Conservation (phyloP, 164 flowering plant species). For the Piper longum region DNA sequence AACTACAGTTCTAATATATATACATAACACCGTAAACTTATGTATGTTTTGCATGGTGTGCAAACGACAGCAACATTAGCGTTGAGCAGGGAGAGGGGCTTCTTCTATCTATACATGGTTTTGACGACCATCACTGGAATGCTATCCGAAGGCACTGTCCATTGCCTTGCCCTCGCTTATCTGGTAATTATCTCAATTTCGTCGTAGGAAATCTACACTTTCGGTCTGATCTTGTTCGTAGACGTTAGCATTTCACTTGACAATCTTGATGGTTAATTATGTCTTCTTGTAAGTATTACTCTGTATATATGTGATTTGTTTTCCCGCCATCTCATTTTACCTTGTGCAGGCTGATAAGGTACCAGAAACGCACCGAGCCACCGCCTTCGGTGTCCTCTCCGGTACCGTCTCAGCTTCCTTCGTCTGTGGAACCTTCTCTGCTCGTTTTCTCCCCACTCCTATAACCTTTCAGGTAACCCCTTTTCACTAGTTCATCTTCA, state of each 20-base stretch:
- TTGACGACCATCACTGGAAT: slow-evolving; percentile 52
- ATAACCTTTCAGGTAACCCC: slow-evolving; percentile 50
- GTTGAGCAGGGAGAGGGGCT: slow-evolving; percentile 45
- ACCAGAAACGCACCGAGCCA: slow-evolving; percentile 38
- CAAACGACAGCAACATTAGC: slow-evolving; percentile 52
- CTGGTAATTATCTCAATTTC: slow-evolving; percentile 31
- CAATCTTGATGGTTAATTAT: too few relatives aligned
- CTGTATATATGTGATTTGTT: too few relatives aligned
- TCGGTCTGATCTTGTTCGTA: too few relatives aligned
- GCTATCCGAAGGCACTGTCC: slow-evolving; percentile 50
- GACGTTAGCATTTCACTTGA: too few relatives aligned
- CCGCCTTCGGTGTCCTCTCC: slow-evolving; percentile 68
- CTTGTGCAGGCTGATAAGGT: slow-evolving; percentile 53
- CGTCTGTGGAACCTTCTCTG: slow-evolving; percentile 51
- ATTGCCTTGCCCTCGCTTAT: slow-evolving; percentile 76
- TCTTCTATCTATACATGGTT: slow-evolving; percentile 42
- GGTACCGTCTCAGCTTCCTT: slow-evolving; percentile 58
- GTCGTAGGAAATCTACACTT: too few relatives aligned
- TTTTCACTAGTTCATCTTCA: neutral
- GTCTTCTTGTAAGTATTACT: too few relatives aligned
- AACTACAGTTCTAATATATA: neutral
- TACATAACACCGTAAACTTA: neutral
- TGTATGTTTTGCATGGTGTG: neutral
- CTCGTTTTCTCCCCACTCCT: slow-evolving; percentile 72
- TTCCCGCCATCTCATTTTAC: neutral